phyloP scores from a whole-genome alignment of 495 filamentous ascomycete genomes.

The Rhizodiscina lignyota region DNA sequence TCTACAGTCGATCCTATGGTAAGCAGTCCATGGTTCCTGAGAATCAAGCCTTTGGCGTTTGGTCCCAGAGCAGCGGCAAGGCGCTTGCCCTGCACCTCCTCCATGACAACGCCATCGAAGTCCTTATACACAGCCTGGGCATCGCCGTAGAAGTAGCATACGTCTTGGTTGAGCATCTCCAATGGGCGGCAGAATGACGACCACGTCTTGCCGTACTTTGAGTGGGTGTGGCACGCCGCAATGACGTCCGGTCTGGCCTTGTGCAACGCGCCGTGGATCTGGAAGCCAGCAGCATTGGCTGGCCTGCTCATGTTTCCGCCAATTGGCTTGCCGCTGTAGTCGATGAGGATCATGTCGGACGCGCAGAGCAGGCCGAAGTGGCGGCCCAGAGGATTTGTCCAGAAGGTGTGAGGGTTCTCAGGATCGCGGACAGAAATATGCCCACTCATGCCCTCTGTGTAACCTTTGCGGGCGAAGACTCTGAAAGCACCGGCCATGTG shows the following conservation, averaged over 20 bases:
- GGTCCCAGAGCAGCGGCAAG: conserved; percentile 22
- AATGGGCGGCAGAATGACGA: conserved; percentile 18
- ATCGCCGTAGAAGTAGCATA: conserved; percentile 22
- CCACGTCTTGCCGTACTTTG: conserved; percentile 22
- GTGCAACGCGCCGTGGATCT: conserved; percentile 24
- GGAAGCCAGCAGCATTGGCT: conserved; percentile 24
- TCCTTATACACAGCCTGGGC: conserved; percentile 24
- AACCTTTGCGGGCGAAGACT: conserved; percentile 37
- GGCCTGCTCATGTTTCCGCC: conserved; percentile 21
- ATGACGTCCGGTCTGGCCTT: conserved; percentile 23
- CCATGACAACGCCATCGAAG: conserved; percentile 23
- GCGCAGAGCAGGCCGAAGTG: conserved; percentile 23
- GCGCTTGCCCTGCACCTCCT: conserved; percentile 19
- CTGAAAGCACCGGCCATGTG: conserved; percentile 47
- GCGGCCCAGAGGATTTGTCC: conserved; percentile 35
- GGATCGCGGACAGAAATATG: conserved; percentile 52
- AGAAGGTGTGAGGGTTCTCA: conserved; percentile 41
- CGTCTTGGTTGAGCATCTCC: conserved; percentile 28
- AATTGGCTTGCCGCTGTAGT: conserved; percentile 21
- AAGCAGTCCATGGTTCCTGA: conserved; percentile 24
- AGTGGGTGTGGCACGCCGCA: conserved; percentile 23
- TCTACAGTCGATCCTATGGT: conserved; percentile 26
- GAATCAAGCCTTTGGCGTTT: conserved; percentile 22
- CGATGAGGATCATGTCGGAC: conserved; percentile 23
- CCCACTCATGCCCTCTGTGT: conserved; percentile 47